phyloP scores from a whole-genome alignment of 768 basidiomycete genomes.

The Tylopilus sp. region DNA sequence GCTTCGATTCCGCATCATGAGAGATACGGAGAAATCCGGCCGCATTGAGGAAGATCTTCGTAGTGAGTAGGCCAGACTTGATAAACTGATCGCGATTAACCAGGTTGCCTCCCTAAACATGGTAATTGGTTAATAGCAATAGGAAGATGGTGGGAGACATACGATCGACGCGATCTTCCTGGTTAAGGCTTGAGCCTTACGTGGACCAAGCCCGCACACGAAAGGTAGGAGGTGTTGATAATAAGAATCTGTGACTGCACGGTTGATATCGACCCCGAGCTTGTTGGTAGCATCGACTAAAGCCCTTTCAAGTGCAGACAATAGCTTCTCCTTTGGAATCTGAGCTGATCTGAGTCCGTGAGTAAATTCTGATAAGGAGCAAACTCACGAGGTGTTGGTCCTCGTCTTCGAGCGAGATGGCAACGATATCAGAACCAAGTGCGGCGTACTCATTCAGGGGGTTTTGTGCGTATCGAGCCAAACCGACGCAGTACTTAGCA shows the following conservation, averaged over 20 bases:
- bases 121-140: not conserved
- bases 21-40: conserved; percentile 88
- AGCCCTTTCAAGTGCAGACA: conserved; percentile 76
- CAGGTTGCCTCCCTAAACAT: conserved; percentile 74
- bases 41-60: conserved; percentile 88
- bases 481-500: conserved; percentile 89
- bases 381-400: conserved; percentile 76
- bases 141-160: conserved; percentile 24
- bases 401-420: conserved; percentile 81
- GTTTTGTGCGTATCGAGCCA: conserved; percentile 90
- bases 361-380: not conserved
- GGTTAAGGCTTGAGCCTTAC: conserved; percentile 84
- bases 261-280: conserved; percentile 96
- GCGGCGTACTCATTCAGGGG: conserved; percentile 94
- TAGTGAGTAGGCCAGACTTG: conserved; percentile 72
- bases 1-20: conserved; percentile 63
- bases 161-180: conserved; percentile 79
- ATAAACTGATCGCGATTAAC: conserved; percentile 88
- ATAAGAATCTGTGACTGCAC: conserved; percentile 83
- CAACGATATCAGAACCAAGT: conserved; percentile 77
- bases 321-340: conserved; percentile 84
- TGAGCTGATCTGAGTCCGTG: conserved; percentile 30
- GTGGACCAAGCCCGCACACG: conserved; percentile 89
- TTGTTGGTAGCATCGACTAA: conserved; percentile 89
- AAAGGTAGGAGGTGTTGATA: conserved; percentile 87